Conservation (phyloP, 2,329 filamentous ascomycete species). For the Penicillium aurantiogriseum region DNA sequence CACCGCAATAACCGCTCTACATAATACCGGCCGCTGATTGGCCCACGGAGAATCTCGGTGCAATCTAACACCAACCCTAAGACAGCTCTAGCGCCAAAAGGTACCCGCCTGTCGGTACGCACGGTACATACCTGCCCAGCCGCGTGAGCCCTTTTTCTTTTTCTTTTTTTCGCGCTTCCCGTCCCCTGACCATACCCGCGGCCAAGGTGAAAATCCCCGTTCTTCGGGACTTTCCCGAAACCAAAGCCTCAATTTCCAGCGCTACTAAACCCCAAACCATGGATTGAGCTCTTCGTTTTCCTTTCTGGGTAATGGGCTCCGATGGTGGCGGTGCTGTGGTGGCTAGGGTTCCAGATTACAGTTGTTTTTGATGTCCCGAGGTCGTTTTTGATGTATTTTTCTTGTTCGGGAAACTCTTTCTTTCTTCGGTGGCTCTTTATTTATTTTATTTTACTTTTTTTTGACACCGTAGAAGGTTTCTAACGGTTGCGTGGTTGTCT, state of each 20-base stretch:
- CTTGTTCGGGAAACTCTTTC: not conserved
- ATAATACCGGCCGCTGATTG: conserved; percentile 11
- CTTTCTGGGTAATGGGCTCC: not conserved
- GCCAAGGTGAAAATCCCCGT: not conserved
- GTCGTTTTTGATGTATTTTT: not conserved
- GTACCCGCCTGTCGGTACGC: conserved; percentile 20
- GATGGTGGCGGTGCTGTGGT: not conserved
- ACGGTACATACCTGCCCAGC: not conserved
- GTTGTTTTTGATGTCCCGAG: not conserved
- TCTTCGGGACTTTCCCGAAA: not conserved
- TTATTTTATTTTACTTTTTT: not conserved
- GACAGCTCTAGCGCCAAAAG: conserved; percentile 8
- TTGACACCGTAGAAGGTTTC: not conserved
- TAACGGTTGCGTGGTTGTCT: not conserved
- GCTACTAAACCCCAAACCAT: not conserved
- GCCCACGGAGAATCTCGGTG: conserved; percentile 26
- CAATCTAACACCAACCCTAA: not conserved
- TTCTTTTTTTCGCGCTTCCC: not conserved
- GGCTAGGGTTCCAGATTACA: not conserved
- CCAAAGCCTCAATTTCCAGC: not conserved
- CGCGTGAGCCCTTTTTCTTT: not conserved
- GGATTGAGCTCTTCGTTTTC: not conserved
- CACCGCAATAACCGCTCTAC: not conserved
- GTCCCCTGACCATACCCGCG: not conserved
- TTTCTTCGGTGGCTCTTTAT: not conserved